Conservation (phyloP, 768 basidiomycete genomes). For the Pholiota microspora region DNA sequence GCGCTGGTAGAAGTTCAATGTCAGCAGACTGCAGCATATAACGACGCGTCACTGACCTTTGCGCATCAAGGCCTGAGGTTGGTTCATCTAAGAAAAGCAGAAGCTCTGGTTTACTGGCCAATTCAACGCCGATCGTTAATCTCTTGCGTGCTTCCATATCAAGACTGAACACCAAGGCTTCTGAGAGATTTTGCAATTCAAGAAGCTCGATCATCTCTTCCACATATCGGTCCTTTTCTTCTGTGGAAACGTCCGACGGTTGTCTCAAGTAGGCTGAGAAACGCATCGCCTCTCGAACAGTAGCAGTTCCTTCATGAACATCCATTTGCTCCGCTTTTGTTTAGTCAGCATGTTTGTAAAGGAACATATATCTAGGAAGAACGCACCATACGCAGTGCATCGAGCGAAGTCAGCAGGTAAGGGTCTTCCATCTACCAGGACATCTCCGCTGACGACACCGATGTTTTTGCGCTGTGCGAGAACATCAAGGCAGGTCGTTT, state of each 20-base stretch:
- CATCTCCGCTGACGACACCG: slow-evolving; percentile 61
- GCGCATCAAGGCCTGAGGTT: slow-evolving; percentile 43
- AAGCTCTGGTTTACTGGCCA: slow-evolving; percentile 83
- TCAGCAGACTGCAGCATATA: slow-evolving; percentile 35
- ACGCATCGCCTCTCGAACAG: slow-evolving; percentile 82
- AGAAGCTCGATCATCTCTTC: slow-evolving; percentile 83
- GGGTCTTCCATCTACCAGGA: slow-evolving; percentile 65
- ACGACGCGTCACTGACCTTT: slow-evolving; percentile 26
- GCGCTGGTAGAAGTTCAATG: slow-evolving; percentile 56
- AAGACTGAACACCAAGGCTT: slow-evolving; percentile 75
- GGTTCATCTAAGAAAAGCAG: slow-evolving; percentile 66
- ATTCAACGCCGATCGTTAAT: slow-evolving; percentile 88
- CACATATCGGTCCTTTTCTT: slow-evolving; percentile 78
- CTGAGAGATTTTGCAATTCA: slow-evolving; percentile 80
- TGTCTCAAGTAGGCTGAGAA: slow-evolving; percentile 87
- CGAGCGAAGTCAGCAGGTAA: slow-evolving; percentile 51
- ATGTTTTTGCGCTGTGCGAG: slow-evolving; percentile 72
- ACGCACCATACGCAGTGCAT: slow-evolving; percentile 75
- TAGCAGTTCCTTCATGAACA: slow-evolving; percentile 77
- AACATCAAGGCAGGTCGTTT: slow-evolving; percentile 76
- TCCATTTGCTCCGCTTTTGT: slow-evolving; percentile 76
- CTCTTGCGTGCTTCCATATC: slow-evolving; percentile 76
- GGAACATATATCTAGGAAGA: slow-evolving; percentile 15
- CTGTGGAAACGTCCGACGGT: slow-evolving; percentile 58
- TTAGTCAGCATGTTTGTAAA: slow-evolving; percentile 18